These are phyloP conservation scores for Telfairia occidentalis DNA, from an alignment of 331 rosid species.

Conservation along the genomic window DNA sequence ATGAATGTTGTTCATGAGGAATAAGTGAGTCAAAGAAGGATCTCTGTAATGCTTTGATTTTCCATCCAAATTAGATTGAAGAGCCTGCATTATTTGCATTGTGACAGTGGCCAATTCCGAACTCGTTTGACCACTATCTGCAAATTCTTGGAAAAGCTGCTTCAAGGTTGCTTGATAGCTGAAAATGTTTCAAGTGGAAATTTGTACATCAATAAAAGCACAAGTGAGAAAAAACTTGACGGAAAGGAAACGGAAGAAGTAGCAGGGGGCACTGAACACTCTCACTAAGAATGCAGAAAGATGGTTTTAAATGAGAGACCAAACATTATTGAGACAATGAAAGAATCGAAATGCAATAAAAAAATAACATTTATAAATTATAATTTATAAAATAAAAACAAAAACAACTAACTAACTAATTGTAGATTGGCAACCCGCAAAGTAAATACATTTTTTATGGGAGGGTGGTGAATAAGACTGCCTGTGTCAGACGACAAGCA, in stretches of 20 bases:
- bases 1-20: constrained; percentile 97
- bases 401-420: too few relatives aligned
- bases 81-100: constrained; percentile 94
- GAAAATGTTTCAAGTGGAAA: constrained; percentile 18
- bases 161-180: constrained; percentile 94
- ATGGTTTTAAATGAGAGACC: neutral
- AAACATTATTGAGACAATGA: neutral
- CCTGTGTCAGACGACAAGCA: too few relatives aligned
- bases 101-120: constrained; percentile 86
- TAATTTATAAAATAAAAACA: too few relatives aligned
- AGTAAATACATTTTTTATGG: too few relatives aligned
- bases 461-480: too few relatives aligned
- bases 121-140: constrained; percentile 43
- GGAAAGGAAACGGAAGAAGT: neutral
- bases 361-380: too few relatives aligned
- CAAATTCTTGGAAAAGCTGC: constrained; percentile 93
- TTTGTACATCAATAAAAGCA: neutral
- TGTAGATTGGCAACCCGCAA: neutral
- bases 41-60: constrained; percentile 93
- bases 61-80: constrained; percentile 90
- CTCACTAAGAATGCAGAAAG: neutral
- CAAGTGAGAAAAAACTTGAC: neutral
- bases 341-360: too few relatives aligned
- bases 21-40: constrained; percentile 67
- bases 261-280: neutral